phyloP scores from a whole-genome alignment of 768 basidiomycete species.

The Amanita rimosa region DNA sequence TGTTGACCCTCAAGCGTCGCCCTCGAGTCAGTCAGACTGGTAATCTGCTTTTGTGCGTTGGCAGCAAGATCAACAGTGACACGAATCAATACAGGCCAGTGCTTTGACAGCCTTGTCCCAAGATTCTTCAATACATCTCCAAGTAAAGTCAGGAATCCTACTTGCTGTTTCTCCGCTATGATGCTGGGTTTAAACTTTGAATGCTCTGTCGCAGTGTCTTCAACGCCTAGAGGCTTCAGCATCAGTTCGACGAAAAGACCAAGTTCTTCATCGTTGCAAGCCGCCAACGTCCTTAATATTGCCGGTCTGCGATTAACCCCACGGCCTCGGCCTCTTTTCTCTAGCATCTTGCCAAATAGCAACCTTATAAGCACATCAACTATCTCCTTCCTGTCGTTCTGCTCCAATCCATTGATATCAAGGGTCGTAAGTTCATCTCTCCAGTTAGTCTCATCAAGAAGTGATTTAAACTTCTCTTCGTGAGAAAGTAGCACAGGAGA shows the following conservation, averaged over 20 bases:
- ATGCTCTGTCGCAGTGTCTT: not conserved
- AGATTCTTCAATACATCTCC: conserved; percentile 78
- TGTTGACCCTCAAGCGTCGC: conserved; percentile 20
- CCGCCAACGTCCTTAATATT: conserved; percentile 58
- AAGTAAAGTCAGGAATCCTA: conserved; percentile 78
- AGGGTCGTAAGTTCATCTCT: conserved; percentile 78
- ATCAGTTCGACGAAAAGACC: conserved; percentile 76
- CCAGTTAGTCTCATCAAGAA: conserved; percentile 83
- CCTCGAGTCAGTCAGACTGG: conserved; percentile 9
- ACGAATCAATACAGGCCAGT: conserved; percentile 71
- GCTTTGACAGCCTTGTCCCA: conserved; percentile 52
- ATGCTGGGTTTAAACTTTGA: conserved; percentile 7
- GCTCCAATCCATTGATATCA: conserved; percentile 43
- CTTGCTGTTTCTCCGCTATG: conserved; percentile 53
- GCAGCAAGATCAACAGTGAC: conserved; percentile 56
- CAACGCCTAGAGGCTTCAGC: conserved; percentile 54
- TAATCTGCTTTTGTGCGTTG: conserved; percentile 51
- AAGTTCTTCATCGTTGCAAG: conserved; percentile 67
- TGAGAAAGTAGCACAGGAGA: conserved; percentile 40
- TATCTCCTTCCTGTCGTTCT: conserved; percentile 48
- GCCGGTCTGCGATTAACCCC: conserved; percentile 66
- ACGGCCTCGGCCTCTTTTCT: conserved; percentile 56
- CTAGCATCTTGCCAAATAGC: conserved; percentile 82
- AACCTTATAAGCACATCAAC: conserved; percentile 65
- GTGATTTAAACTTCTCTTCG: conserved; percentile 51